Conservation (phyloP, 164 flowering plant genomes). For the Macadamia tetraphylla region DNA sequence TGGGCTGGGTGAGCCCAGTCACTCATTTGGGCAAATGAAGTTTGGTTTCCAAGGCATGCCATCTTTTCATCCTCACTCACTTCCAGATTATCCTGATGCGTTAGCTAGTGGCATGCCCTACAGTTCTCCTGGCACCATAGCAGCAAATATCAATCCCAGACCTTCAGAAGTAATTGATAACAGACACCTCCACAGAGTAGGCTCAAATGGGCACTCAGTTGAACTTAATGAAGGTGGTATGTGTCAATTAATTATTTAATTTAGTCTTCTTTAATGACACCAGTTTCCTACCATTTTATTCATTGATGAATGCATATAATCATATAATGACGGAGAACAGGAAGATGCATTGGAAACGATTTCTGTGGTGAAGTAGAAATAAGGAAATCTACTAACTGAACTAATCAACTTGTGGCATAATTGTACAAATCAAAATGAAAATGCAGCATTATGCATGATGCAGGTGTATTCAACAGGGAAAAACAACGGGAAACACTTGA, state of each 20-base stretch:
- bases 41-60: conserved; percentile 34
- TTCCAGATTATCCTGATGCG: conserved; percentile 58
- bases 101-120: conserved; percentile 33
- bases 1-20: conserved; percentile 31
- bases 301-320: background rate
- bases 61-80: conserved; percentile 57
- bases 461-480: no score
- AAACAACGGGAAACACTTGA: background rate
- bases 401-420: no score
- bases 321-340: background rate
- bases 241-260: conserved; percentile 8
- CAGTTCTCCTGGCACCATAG: conserved; percentile 34
- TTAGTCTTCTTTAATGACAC: background rate
- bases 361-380: no score
- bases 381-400: no score
- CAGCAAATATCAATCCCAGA: conserved; percentile 26
- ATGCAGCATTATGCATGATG: no score
- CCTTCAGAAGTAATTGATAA: conserved; percentile 38
- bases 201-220: conserved; percentile 39
- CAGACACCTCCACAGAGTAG: conserved; percentile 32
- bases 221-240: conserved; percentile 49
- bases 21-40: conserved; percentile 36
- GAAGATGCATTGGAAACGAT: no score
- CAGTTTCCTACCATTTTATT: background rate
- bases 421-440: no score